These are phyloP conservation scores for Candida insectalens DNA, from an alignment of 805 yeast species.

Conservation along the genomic window DNA sequence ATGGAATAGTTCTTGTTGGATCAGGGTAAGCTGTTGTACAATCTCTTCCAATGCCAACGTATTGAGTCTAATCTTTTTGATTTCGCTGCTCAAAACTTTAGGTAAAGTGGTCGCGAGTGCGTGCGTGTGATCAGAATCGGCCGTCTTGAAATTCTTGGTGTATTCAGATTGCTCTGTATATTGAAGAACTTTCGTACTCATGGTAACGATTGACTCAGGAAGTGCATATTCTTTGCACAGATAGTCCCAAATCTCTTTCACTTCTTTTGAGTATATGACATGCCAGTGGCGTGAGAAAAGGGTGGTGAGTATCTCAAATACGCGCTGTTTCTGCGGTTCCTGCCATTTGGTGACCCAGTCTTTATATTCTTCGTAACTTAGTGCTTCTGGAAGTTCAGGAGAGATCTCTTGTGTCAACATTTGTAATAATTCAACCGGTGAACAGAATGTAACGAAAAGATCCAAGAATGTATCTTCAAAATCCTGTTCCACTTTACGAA, in stretches of 20 bases:
- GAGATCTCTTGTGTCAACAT: slow-evolving; percentile 56
- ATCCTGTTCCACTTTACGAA: slow-evolving; percentile 41
- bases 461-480: slow-evolving; percentile 62
- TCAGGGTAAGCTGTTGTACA: slow-evolving; percentile 78
- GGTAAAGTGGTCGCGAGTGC: slow-evolving; percentile 11
- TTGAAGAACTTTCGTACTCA: slow-evolving; percentile 16
- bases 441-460: slow-evolving; percentile 69
- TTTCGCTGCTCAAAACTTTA: slow-evolving; percentile 13
- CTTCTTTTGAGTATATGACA: slow-evolving; percentile 42
- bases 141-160: slow-evolving; percentile 12
- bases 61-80: slow-evolving; percentile 36
- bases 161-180: slow-evolving; percentile 18
- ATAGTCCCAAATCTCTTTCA: slow-evolving; percentile 23
- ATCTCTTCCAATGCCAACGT: slow-evolving; percentile 69
- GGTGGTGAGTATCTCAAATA: slow-evolving; percentile 55
- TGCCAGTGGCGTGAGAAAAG: slow-evolving; percentile 68
- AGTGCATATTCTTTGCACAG: slow-evolving; percentile 7
- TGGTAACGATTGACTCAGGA: slow-evolving; percentile 5
- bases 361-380: slow-evolving; percentile 72
- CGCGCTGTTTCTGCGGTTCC: slow-evolving; percentile 54
- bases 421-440: slow-evolving; percentile 52
- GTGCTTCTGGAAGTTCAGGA: slow-evolving; percentile 76
- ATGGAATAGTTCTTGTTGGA: slow-evolving; percentile 62
- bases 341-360: slow-evolving; percentile 68
- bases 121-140: slow-evolving; percentile 7